A percentile compares a stretch with the other conserved stretches of the same genome.
Conservation (phyloP, 257 asterid genomes). For the Dorcoceras hygrometricum region DNA sequence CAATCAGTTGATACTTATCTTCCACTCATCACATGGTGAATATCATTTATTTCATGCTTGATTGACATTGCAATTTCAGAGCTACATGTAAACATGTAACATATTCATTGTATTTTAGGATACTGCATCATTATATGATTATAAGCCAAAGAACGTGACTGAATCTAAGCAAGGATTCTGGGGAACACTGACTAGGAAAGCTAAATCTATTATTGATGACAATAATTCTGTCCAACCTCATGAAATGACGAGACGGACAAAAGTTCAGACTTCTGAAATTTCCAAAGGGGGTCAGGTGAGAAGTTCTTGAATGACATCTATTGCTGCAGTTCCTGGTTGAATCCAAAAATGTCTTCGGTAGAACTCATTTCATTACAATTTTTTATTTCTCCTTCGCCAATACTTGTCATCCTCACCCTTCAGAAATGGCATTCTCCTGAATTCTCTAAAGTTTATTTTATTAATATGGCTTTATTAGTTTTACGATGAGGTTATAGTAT, state of each 20-base stretch:
- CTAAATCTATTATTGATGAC: conserved; percentile 82
- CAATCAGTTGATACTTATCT: too few relatives aligned
- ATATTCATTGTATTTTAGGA: not conserved
- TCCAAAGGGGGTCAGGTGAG: conserved; percentile 59
- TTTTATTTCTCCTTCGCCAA: not conserved
- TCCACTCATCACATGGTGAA: too few relatives aligned
- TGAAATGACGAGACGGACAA: conserved; percentile 40
- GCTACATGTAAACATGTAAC: not conserved
- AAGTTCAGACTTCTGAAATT: conserved; percentile 40
- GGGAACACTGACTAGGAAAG: conserved; percentile 85
- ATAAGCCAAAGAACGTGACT: conserved; percentile 46
- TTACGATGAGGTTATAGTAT: not conserved
- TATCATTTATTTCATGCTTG: too few relatives aligned
- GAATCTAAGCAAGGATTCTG: conserved; percentile 88
- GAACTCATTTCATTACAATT: not conserved
- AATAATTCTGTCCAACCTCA: conserved; percentile 42
- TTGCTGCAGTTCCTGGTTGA: conserved; percentile 6
- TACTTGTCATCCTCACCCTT: not conserved
- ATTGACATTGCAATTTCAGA: not conserved
- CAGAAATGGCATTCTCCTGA: not conserved
- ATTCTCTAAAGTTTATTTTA: not conserved
- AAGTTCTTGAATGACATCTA: conserved; percentile 13
- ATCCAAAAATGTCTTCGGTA: not conserved
- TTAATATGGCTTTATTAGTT: not conserved
- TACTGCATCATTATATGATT: conserved; percentile 39